A percentile compares a stretch with the other conserved stretches of the same genome.
phyloP scores from a whole-genome alignment of 2,329 filamentous ascomycete genomes.

The Epichloe aotearoae region DNA sequence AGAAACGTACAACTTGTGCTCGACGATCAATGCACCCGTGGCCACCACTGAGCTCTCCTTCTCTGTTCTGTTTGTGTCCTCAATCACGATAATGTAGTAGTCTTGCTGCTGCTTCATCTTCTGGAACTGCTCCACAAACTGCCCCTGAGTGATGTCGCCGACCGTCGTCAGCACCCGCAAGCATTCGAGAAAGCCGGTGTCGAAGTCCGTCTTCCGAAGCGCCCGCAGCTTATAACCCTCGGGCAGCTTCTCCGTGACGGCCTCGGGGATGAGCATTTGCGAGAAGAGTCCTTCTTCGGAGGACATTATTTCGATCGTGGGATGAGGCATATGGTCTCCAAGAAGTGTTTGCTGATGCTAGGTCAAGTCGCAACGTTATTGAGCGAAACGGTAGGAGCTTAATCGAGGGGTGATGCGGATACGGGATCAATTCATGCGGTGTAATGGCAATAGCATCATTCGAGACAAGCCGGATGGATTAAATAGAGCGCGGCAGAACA shows the following conservation, averaged over 20 bases:
- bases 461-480: too few relatives aligned
- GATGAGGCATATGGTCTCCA: slow-evolving; percentile 2
- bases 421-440: too few relatives aligned
- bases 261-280: slow-evolving; percentile 60
- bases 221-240: slow-evolving; percentile 73
- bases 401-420: too few relatives aligned
- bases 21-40: slow-evolving; percentile 78
- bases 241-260: slow-evolving; percentile 60
- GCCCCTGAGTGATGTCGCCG: slow-evolving; percentile 64
- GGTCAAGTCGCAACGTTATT: too few relatives aligned
- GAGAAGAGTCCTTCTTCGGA: slow-evolving; percentile 57
- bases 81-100: slow-evolving; percentile 80
- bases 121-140: slow-evolving; percentile 69
- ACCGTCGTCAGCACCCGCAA: slow-evolving; percentile 86
- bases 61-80: slow-evolving; percentile 47
- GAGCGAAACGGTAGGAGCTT: too few relatives aligned
- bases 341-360: too few relatives aligned
- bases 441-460: too few relatives aligned
- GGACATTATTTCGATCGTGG: slow-evolving; percentile 6
- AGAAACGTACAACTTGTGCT: slow-evolving; percentile 75
- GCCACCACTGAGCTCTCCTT: slow-evolving; percentile 59
- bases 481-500: too few relatives aligned
- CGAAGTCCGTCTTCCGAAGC: slow-evolving; percentile 64
- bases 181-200: slow-evolving; percentile 76
- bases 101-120: slow-evolving; percentile 64